These are phyloP conservation scores for Clavispora fructus DNA, from an alignment of 805 yeast genomes.

Conservation along the genomic window DNA sequence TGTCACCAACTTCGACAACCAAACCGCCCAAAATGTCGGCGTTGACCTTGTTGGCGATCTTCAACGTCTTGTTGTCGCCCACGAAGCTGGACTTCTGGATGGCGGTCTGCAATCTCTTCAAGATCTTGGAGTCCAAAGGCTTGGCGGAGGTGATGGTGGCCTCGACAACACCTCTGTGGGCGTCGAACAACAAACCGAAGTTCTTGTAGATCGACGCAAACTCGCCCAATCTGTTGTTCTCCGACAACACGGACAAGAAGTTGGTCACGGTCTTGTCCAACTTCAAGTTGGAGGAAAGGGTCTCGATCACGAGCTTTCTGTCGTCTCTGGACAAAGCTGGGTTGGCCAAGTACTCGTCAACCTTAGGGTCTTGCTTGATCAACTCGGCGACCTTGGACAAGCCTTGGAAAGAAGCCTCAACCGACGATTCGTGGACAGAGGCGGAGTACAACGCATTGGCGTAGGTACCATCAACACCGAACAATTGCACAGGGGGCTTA, in stretches of 20 bases:
- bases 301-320: conserved; percentile 63
- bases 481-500: conserved; percentile 89
- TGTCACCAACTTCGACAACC: conserved; percentile 93
- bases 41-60: conserved; percentile 75
- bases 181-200: conserved; percentile 76
- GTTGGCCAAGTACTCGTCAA: conserved; percentile 59
- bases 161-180: conserved; percentile 86
- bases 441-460: conserved; percentile 94
- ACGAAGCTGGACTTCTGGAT: conserved; percentile 74
- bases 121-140: conserved; percentile 74
- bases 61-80: conserved; percentile 80
- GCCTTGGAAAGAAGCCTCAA: conserved; percentile 65
- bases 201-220: conserved; percentile 61
- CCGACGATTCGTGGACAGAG: conserved; percentile 72
- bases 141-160: conserved; percentile 87
- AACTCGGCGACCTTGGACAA: conserved; percentile 53
- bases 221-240: conserved; percentile 85
- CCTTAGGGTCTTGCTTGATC: conserved; percentile 58
- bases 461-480: conserved; percentile 94
- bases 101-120: conserved; percentile 74
- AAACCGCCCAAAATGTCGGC: conserved; percentile 94
- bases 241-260: conserved; percentile 80
- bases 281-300: conserved; percentile 43
- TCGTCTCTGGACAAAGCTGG: conserved; percentile 79
- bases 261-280: conserved; percentile 72